Evolutionary conservation across 179 eudicot species (phyloP).

Genomic region (Patellifolia procumbens): DNA sequence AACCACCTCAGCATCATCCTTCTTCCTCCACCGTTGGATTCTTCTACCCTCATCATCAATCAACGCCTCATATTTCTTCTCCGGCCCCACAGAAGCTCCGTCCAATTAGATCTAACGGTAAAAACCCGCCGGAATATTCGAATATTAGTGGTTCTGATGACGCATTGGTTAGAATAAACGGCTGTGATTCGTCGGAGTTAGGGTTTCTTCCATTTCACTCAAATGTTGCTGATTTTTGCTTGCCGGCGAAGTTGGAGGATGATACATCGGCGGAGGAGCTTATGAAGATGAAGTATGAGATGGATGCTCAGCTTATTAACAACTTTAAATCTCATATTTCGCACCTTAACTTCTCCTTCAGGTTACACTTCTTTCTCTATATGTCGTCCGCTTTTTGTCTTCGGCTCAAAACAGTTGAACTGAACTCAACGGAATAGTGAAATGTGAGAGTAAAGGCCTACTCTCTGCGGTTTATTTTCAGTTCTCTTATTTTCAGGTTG

Average conservation of each 20-base stretch:
- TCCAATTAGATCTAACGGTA: constrained; percentile 41
- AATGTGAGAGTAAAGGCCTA: too few species aligned
- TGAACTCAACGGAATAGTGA: too few species aligned
- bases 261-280: neutral
- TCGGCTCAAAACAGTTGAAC: too few species aligned
- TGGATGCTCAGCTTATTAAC: constrained; percentile 21
- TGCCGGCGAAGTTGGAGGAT: neutral
- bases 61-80: constrained; percentile 3
- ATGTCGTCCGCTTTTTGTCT: neutral
- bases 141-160: constrained; percentile 8
- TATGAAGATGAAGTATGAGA: constrained; percentile 14
- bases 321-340: constrained; percentile 18
- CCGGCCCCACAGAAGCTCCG: constrained; percentile 55
- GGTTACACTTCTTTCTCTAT: neutral
- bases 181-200: constrained; percentile 18
- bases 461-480: too few species aligned
- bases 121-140: neutral
- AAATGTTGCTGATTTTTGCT: neutral
- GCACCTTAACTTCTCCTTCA: neutral
- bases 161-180: neutral
- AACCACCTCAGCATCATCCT: neutral
- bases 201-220: constrained; percentile 25
- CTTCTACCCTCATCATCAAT: constrained; percentile 9
- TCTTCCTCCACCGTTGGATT: neutral
- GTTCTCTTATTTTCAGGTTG: too few species aligned